Base-by-base conservation (phyloP, 495 filamentous ascomycete species). In the Daldinia concentrica region DNA sequence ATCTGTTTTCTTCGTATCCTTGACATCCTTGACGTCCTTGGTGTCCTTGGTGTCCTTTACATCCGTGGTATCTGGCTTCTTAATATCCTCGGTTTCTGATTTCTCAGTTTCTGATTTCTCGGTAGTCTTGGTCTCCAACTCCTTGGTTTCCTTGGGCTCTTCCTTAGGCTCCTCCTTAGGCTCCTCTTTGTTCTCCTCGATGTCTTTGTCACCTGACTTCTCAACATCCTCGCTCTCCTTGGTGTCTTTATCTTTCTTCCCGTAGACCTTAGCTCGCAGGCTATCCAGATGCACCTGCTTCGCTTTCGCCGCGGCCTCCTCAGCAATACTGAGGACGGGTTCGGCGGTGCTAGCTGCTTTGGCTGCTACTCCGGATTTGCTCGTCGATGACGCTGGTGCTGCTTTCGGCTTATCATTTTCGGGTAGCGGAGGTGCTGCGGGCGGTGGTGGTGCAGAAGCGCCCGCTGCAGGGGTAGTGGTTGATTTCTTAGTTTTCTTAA, bases 241-340 rank as follows among this genome's bases (percentile, higher is more conserved):
- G 12, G 77, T 73, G 30, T 76, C 76, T 26, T 76, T 79, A 27
- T 74, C 76, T 24, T 75, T 79, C 58, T 79, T 82, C 30, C 74
- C 75, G 57, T 79, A 63, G 24, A 79, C 79, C 52, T 81, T 80
- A 36, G 80, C 81, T 27, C 83, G 76, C 43, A 83, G 71, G 58
- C 67, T 72, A 4, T 84, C 77, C 41, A 84, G 76, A n/a, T 78
- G 79, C 32, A 82, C 74, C 63, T 87, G 79, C 74, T 87, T 86
- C 6, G 84, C 86, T 77, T 89, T 92, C 64, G 86, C 80, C 0
- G 91, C 91, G 14, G 91, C 92, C 73, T 93, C 90, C 63, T 88
- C 83, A 66, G 90, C 89, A 12, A 90, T 86, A 79, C 88, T 89
- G 58, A 84, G 83, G 64, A 92, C 80, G 4, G 90, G 87, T 45